phyloP scores from a whole-genome alignment of 768 basidiomycete genomes.

The Phlegmacium glaucopus region DNA sequence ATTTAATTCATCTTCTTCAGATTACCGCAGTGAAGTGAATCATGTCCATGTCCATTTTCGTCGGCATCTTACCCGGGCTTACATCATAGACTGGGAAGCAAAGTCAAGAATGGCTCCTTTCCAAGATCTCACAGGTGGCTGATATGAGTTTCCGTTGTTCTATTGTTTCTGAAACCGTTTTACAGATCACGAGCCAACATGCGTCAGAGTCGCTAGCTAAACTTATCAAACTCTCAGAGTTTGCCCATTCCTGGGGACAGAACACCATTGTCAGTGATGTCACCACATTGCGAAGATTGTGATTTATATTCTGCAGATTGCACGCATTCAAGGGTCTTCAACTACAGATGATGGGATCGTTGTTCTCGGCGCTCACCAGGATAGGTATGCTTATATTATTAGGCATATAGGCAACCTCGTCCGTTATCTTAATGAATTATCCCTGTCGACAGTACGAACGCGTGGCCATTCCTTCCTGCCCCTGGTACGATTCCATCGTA shows the following conservation, averaged over 20 bases:
- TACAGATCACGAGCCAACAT: constrained; percentile 60
- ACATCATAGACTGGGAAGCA: constrained; percentile 59
- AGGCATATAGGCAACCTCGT: constrained; percentile 1
- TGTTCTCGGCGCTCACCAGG: constrained; percentile 79
- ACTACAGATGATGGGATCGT: constrained; percentile 57
- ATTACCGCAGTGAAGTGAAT: constrained; percentile 63
- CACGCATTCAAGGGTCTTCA: constrained; percentile 72
- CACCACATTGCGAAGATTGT: constrained; percentile 4
- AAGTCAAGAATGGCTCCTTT: constrained; percentile 76
- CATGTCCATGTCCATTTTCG: constrained; percentile 12
- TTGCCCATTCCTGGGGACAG: constrained; percentile 83
- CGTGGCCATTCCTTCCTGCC: constrained; percentile 75
- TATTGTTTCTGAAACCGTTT: constrained; percentile 2
- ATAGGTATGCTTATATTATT: constrained; percentile 47
- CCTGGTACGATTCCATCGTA: constrained; percentile 49
- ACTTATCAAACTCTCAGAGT: constrained; percentile 66
- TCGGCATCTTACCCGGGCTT: constrained; percentile 14
- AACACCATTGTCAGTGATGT: constrained; percentile 58
- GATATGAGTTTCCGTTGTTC: not conserved
- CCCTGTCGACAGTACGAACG: constrained; percentile 50
- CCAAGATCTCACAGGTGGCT: constrained; percentile 60
- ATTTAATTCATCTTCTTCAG: constrained; percentile 9
- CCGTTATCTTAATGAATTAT: not conserved
- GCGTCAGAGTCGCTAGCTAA: constrained; percentile 55
- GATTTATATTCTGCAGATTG: constrained; percentile 46